Percentiles rank a stretch among this genome's conserved stretches.
These are phyloP conservation scores for Aureobasidium sp. DNA, from an alignment of 2,329 filamentous ascomycete species.

Conservation along the genomic window DNA sequence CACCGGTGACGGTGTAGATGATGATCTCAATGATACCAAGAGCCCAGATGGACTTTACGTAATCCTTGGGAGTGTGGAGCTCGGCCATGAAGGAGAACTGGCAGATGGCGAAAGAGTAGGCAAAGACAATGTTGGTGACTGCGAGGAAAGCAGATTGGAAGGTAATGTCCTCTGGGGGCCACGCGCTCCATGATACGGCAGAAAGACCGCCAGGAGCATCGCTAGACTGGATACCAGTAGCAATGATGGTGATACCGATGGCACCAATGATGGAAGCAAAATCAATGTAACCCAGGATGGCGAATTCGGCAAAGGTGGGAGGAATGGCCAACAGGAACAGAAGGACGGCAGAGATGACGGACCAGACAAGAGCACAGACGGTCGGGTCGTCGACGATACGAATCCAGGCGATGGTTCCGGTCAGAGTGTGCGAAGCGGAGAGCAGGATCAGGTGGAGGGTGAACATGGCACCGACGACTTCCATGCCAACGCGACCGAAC, in stretches of 20 bases:
- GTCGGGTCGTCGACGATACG: conserved; percentile 33
- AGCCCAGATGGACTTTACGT: conserved; percentile 52
- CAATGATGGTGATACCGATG: conserved; percentile 31
- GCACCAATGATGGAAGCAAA: conserved; percentile 31
- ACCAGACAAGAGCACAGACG: conserved; percentile 38
- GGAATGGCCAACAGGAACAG: conserved; percentile 31
- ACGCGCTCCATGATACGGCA: conserved; percentile 29
- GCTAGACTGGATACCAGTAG: conserved; percentile 27
- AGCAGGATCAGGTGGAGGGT: conserved; percentile 37
- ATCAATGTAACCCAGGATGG: conserved; percentile 31
- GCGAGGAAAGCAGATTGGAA: conserved; percentile 56
- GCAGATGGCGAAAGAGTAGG: conserved; percentile 48
- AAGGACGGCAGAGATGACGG: conserved; percentile 37
- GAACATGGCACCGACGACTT: conserved; percentile 38
- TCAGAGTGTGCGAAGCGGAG: conserved; percentile 39
- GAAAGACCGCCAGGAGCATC: conserved; percentile 25
- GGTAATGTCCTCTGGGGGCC: conserved; percentile 29
- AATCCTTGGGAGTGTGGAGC: conserved; percentile 57
- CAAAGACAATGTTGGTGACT: conserved; percentile 65
- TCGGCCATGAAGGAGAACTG: conserved; percentile 65
- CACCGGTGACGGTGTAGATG: conserved; percentile 60
- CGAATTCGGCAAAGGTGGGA: conserved; percentile 31
- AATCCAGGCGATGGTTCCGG: conserved; percentile 41
- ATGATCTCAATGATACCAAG: conserved; percentile 56
- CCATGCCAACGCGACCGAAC: conserved; percentile 37